Evolutionary conservation across 768 basidiomycete genomes (phyloP), one percentile per base, ranked within the genome.

Genomic region (Agaricus sinodeliciosus): DNA sequence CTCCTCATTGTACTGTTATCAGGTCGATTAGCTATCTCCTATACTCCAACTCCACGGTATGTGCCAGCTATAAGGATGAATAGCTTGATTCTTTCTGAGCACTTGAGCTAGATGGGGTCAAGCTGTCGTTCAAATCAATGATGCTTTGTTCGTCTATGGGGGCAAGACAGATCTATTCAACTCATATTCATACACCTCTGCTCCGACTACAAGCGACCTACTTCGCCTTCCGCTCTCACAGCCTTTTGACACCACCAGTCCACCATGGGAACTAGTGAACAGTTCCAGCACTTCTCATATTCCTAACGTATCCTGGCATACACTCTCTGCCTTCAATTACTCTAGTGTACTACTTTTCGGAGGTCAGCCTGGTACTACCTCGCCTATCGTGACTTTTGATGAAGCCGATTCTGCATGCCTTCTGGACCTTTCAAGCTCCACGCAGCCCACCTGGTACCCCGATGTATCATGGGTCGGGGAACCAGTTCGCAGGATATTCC

Each of bases 291-390:
- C 72, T 4, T 67, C 75, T 0, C 74, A 78, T 51, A 79, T 80
- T 0, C 89, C 88, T 19, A 67, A 79, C 7, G 71, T 92, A 9
- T 80, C 87, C 9, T 94, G 89, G 87, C 87, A 92, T 63, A 81
- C 87, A 1, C 69, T 94, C 40, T 85, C 87, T 13, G 79, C 84
- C 3, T 77, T 80, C 68, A 78, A 80, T 50, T 67, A 73, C 13
- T 69, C 79, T 7, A 56, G 73, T 19, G 57, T 81, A 2, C 72
- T 94, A 3, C 65, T 84, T 12, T 90, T 93, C 54, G 93, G 93
- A 18, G 93, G 93, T 15, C 74, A 83, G 58, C 79, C 84, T 12
- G 87, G 77, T 2, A 72, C 83, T 4, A 77, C 79, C 59, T 80
- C 82, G 7, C 58, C 67, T 19, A 72, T 74, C 39, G 73, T 79